Evolutionary conservation across 805 yeast genomes (phyloP).

Genomic region (Peterozyma toletana): DNA sequence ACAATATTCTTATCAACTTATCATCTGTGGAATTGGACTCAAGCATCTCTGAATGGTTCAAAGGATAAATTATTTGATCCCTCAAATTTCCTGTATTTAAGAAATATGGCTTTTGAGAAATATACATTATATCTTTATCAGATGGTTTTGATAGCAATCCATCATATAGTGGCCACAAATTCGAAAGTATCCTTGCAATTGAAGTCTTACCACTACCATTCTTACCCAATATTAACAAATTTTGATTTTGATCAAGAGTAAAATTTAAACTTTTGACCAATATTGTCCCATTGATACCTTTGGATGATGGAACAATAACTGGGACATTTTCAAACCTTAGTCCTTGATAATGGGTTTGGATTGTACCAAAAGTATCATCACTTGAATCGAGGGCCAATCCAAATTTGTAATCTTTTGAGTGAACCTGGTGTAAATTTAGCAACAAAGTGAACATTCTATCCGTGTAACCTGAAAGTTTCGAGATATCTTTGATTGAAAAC

Average conservation of each 20-base stretch:
- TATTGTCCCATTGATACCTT: conserved; percentile 55
- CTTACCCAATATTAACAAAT: conserved; percentile 74
- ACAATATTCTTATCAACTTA: conserved; percentile 56
- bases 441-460: conserved; percentile 75
- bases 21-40: conserved; percentile 65
- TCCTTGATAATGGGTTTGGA: conserved; percentile 73
- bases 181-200: conserved; percentile 75
- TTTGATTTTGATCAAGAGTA: conserved; percentile 55
- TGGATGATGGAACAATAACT: conserved; percentile 64
- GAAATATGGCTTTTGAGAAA: conserved; percentile 86
- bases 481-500: conserved; percentile 89
- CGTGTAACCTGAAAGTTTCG: conserved; percentile 87
- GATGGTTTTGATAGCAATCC: conserved; percentile 79
- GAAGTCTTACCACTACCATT: conserved; percentile 91
- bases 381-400: conserved; percentile 20
- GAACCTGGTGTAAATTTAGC: conserved; percentile 76
- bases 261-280: conserved; percentile 59
- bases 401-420: conserved; percentile 50
- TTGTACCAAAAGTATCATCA: conserved; percentile 67
- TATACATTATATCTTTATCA: conserved; percentile 59
- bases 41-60: conserved; percentile 69
- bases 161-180: conserved; percentile 83
- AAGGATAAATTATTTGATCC: conserved; percentile 88
- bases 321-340: conserved; percentile 78
- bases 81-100: conserved; percentile 70